These are phyloP conservation scores for Fraxinus americana DNA, from an alignment of 257 asterid species.

Conservation along the genomic window DNA sequence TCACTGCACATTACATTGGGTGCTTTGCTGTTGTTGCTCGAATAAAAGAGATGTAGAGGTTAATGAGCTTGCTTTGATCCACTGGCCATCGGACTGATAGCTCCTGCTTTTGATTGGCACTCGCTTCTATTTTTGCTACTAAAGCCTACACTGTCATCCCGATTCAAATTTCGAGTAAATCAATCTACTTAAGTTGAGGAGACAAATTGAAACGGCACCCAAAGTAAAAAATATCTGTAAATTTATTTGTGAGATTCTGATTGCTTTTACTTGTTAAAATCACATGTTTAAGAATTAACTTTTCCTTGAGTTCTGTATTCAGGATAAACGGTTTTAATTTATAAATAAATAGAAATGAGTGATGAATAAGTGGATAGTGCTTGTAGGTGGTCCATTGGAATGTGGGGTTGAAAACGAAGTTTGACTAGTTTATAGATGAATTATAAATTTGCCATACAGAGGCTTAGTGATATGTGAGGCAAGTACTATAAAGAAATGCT, in stretches of 20 bases:
- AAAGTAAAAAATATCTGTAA: background rate
- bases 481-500: background rate
- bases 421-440: too few relatives aligned
- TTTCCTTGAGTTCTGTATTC: background rate
- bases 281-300: background rate
- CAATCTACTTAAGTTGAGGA: background rate
- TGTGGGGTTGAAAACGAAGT: too few relatives aligned
- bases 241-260: background rate
- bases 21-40: background rate
- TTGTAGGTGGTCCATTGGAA: too few relatives aligned
- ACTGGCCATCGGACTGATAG: slow-evolving; percentile 5
- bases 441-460: too few relatives aligned
- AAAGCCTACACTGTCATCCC: background rate
- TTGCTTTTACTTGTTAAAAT: background rate
- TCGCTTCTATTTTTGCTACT: background rate
- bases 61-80: background rate
- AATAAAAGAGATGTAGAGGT: background rate
- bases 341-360: too few relatives aligned
- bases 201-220: background rate
- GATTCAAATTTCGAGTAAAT: background rate
- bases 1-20: background rate
- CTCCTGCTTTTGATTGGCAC: background rate
- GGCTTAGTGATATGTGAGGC: too few relatives aligned
- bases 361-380: too few relatives aligned
- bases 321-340: too few relatives aligned